phyloP scores from a whole-genome alignment of 179 eudicot genomes.

The Amaranthus tricolor region DNA sequence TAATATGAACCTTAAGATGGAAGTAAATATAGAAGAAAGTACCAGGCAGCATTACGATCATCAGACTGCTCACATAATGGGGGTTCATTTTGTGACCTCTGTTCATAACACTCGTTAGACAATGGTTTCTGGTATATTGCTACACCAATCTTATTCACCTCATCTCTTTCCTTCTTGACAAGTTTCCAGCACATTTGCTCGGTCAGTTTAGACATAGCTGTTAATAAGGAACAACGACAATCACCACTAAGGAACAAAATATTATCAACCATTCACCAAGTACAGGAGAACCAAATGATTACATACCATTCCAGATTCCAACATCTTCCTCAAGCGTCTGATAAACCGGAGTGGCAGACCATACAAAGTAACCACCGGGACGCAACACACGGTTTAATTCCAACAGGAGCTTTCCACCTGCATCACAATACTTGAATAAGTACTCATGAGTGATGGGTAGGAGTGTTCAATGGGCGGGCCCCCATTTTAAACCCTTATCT shows the following conservation, averaged over 20 bases:
- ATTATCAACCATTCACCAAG: background rate
- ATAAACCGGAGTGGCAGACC: conserved; percentile 96
- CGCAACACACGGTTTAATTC: conserved; percentile 86
- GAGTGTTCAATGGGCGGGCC: too few relatives aligned
- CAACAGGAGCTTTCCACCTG: conserved; percentile 87
- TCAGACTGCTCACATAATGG: conserved; percentile 75
- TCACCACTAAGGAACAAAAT: background rate
- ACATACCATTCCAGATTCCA: conserved; percentile 76
- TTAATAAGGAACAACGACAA: conserved; percentile 17
- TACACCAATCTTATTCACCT: conserved; percentile 65
- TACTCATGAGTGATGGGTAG: too few relatives aligned
- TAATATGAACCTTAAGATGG: background rate
- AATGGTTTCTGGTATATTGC: conserved; percentile 75
- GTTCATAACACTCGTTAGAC: conserved; percentile 73
- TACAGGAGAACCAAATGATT: background rate
- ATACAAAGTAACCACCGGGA: conserved; percentile 87
- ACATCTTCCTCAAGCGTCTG: conserved; percentile 62
- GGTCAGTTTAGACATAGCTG: conserved; percentile 85
- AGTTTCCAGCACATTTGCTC: conserved; percentile 88
- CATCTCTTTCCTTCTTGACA: conserved; percentile 61
- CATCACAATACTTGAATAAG: conserved; percentile 17
- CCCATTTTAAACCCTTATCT: too few relatives aligned
- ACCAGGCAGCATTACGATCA: conserved; percentile 95
- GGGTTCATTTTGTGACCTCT: conserved; percentile 62
- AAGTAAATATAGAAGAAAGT: conserved; percentile 10